Percentiles rank a stretch among this genome's conserved stretches.
Evolutionary conservation across 2,329 filamentous ascomycete species (phyloP).

Genomic region (Lizonia empirigonia): DNA sequence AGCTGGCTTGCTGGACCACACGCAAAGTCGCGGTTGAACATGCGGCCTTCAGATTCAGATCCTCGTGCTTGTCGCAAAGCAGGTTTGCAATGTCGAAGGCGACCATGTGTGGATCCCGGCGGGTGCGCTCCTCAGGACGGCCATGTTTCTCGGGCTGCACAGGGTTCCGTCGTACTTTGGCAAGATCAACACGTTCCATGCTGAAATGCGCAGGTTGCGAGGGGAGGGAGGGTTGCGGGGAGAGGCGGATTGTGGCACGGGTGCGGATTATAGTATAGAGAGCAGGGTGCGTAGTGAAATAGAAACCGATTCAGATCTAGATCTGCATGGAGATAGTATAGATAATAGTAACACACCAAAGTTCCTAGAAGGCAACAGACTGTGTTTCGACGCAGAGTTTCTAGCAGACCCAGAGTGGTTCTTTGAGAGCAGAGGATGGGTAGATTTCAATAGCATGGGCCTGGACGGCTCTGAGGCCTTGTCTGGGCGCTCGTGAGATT

Average conservation of each 20-base stretch:
- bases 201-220: conserved; percentile 47
- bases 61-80: conserved; percentile 47
- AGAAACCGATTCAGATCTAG: too few species aligned
- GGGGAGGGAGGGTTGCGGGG: conserved; percentile 43
- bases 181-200: conserved; percentile 42
- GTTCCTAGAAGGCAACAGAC: not conserved
- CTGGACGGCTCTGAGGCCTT: too few species aligned
- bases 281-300: too few species aligned
- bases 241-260: too few species aligned
- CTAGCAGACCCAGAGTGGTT: conserved; percentile 15
- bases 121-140: conserved; percentile 47
- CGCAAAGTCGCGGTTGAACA: conserved; percentile 58
- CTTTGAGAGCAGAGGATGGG: not conserved
- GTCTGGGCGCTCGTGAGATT: not conserved
- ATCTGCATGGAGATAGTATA: too few species aligned
- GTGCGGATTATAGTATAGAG: too few species aligned
- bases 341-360: too few species aligned
- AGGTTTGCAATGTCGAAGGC: conserved; percentile 44
- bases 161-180: conserved; percentile 47
- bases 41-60: conserved; percentile 57
- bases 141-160: conserved; percentile 51
- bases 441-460: not conserved
- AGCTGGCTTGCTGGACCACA: conserved; percentile 60
- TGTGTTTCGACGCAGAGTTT: not conserved
- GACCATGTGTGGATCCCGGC: conserved; percentile 48